Percentiles rank a stretch among this genome's conserved stretches.
Evolutionary conservation across 228 moss, liverwort and hornwort genomes (phyloP).

Genomic region (Sphagnum magellanicum): DNA sequence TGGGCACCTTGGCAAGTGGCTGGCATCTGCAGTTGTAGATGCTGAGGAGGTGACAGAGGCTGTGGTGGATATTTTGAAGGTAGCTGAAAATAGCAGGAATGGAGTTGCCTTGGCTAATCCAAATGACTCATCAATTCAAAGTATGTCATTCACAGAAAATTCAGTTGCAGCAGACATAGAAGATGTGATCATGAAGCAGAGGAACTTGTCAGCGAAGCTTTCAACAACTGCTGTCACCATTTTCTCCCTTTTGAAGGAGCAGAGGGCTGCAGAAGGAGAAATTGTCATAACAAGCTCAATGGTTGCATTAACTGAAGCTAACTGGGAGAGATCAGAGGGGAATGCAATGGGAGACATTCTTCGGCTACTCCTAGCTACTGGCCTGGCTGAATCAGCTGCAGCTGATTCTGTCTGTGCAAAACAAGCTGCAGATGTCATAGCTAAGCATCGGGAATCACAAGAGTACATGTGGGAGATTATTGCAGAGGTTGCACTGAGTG

Average conservation of each 20-base stretch:
- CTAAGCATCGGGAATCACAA: slow-evolving; percentile 41
- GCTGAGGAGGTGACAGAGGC: slow-evolving; percentile 86
- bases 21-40: slow-evolving; percentile 70
- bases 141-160: neutral
- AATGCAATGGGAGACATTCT: slow-evolving; percentile 72
- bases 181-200: slow-evolving; percentile 23
- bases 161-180: slow-evolving; percentile 26
- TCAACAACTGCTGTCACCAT: slow-evolving; percentile 60
- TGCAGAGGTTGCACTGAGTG: slow-evolving; percentile 57
- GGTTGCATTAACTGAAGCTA: slow-evolving; percentile 37
- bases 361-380: slow-evolving; percentile 71
- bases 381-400: slow-evolving; percentile 75
- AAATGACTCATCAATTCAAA: neutral
- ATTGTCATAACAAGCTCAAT: slow-evolving; percentile 44
- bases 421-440: slow-evolving; percentile 42
- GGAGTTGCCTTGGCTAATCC: neutral
- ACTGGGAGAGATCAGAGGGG: slow-evolving; percentile 66
- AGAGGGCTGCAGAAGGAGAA: slow-evolving; percentile 44
- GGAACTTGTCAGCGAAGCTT: slow-evolving; percentile 43
- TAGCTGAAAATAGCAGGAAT: slow-evolving; percentile 14
- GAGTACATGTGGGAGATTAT: slow-evolving; percentile 70
- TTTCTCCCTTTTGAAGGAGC: slow-evolving; percentile 65
- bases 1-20: slow-evolving; percentile 66
- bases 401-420: slow-evolving; percentile 35
- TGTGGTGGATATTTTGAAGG: slow-evolving; percentile 39